phyloP scores from a whole-genome alignment of 148 eudicot species.

The Chenopodium quinoa region DNA sequence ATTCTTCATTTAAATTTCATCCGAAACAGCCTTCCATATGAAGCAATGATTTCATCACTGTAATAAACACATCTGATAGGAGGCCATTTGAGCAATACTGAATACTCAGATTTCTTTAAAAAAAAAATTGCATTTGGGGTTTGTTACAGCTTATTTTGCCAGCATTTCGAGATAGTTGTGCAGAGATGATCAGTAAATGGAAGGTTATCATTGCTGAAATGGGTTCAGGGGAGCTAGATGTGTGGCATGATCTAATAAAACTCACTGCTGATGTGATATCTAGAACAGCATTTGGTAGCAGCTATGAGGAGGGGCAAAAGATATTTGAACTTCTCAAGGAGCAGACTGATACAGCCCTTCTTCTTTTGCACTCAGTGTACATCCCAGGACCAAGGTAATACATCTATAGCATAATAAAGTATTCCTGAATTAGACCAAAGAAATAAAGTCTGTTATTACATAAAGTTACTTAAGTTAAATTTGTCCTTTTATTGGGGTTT shows the following conservation, averaged over 20 bases:
- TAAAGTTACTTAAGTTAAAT: neutral
- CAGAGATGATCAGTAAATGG: slow-evolving; percentile 28
- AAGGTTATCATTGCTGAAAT: slow-evolving; percentile 22
- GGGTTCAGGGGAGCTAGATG: slow-evolving; percentile 23
- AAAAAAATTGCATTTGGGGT: neutral
- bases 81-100: too few relatives aligned
- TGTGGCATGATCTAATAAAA: slow-evolving; percentile 10
- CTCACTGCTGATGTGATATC: slow-evolving; percentile 32
- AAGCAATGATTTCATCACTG: neutral
- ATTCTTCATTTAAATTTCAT: too few relatives aligned
- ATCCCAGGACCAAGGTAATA: slow-evolving; percentile 27
- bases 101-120: too few relatives aligned
- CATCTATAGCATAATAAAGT: neutral
- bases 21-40: too few relatives aligned
- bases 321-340: slow-evolving; percentile 27
- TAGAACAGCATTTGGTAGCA: slow-evolving; percentile 29
- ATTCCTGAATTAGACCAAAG: neutral
- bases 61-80: too few relatives aligned
- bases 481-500: too few relatives aligned
- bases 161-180: slow-evolving; percentile 29
- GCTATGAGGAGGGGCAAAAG: slow-evolving; percentile 25
- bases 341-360: slow-evolving; percentile 12
- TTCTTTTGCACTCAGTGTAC: slow-evolving; percentile 20
- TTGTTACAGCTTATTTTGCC: slow-evolving; percentile 30
- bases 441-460: too few relatives aligned